These are phyloP conservation scores for Vigna radiata DNA, from an alignment of 306 rosid genomes.

Conservation along the genomic window DNA sequence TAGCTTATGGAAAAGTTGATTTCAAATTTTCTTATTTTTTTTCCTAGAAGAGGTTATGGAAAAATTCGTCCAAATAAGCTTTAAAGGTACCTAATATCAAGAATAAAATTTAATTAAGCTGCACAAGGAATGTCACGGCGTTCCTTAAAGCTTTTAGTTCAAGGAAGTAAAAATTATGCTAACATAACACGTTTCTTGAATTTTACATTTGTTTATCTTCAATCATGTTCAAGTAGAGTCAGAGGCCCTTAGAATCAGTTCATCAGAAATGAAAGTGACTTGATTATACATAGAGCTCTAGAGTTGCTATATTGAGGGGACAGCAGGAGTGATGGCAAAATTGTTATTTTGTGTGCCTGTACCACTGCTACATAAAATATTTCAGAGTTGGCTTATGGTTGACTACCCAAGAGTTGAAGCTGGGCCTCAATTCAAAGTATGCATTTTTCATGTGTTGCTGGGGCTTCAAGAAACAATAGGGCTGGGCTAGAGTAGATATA, in stretches of 20 bases:
- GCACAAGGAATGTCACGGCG: conserved; percentile 3
- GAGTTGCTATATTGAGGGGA: neutral
- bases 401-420: neutral
- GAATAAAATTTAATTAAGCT: neutral
- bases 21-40: no score
- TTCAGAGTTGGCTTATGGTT: conserved; percentile 7
- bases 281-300: neutral
- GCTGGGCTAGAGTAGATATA: conserved; percentile 7
- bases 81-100: neutral
- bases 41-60: no score
- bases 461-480: conserved; percentile 21
- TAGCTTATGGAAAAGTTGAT: no score
- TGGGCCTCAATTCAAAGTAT: conserved; percentile 11
- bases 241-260: neutral
- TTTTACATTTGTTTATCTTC: neutral
- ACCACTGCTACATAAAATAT: neutral
- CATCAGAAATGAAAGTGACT: neutral
- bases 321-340: neutral
- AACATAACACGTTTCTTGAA: neutral
- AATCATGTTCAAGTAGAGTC: neutral
- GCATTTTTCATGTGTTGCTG: neutral
- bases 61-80: no score
- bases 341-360: neutral
- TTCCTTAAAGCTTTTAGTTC: conserved; percentile 26
- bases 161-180: neutral